phyloP scores from a whole-genome alignment of 768 basidiomycete species.

The Rhodosporidiobolus sp. region DNA sequence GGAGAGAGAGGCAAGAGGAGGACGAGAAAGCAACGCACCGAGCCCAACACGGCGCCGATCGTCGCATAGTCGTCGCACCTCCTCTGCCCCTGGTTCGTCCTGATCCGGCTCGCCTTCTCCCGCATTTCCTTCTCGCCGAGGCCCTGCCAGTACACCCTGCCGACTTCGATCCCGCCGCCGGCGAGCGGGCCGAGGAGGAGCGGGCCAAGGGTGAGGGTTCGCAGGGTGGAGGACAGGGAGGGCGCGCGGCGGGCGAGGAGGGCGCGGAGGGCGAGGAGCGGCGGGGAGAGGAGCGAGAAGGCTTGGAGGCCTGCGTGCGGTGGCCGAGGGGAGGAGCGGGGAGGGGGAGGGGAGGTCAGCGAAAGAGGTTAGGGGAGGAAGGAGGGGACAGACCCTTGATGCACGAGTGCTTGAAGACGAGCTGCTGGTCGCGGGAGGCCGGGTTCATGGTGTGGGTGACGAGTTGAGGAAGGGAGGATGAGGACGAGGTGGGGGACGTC shows the following conservation, averaged over 20 bases:
- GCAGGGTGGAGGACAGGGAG: not conserved
- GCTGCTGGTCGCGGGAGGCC: not conserved
- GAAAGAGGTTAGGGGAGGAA: not conserved
- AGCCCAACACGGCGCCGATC: not conserved
- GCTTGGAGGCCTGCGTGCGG: not conserved
- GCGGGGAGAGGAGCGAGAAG: not conserved
- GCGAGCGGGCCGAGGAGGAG: not conserved
- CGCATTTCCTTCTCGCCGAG: not conserved
- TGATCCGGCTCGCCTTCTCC: not conserved
- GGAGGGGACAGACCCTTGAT: not conserved
- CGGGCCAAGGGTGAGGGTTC: not conserved
- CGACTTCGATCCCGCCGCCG: not conserved
- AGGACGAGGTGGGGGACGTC: no score
- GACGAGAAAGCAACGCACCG: not conserved
- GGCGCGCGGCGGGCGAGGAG: not conserved
- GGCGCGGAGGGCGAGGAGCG: not conserved
- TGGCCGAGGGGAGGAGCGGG: not conserved
- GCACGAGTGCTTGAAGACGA: not conserved
- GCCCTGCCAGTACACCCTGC: not conserved
- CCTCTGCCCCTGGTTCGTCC: not conserved
- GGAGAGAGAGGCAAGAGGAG: no score
- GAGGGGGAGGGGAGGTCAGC: not conserved
- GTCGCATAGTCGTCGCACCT: constrained; percentile 2
- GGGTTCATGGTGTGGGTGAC: no score
- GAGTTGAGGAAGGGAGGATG: not conserved